Conservation (phyloP, 1,284 basidiomycete genomes). For the Cryptococcus sp. region DNA sequence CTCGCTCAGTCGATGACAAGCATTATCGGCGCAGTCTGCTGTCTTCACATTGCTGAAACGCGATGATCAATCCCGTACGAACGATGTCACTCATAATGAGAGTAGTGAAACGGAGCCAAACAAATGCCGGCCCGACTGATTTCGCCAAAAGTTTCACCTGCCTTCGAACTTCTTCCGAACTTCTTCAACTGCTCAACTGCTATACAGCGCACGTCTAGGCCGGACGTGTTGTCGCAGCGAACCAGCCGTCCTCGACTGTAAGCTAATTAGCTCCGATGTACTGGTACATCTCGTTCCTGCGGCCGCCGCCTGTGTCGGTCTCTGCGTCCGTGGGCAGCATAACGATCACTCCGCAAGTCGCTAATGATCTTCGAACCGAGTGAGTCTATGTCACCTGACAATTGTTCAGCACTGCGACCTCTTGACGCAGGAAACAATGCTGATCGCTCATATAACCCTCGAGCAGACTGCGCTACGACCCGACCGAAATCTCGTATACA, state of each 20-base stretch:
- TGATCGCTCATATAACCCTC: background rate
- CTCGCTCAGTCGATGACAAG: too few relatives aligned
- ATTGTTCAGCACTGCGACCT: background rate
- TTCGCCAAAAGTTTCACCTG: background rate
- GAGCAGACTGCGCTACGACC: conserved; percentile 37
- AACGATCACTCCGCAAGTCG: conserved; percentile 52
- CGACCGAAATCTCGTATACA: conserved; percentile 41
- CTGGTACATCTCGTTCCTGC: conserved; percentile 54
- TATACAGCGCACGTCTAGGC: background rate
- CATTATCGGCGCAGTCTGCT: too few relatives aligned
- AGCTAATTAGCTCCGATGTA: conserved; percentile 36
- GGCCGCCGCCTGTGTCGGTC: conserved; percentile 47
- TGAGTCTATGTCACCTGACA: conserved; percentile 22
- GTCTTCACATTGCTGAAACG: too few relatives aligned
- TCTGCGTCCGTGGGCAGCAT: conserved; percentile 26
- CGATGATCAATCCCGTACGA: too few relatives aligned
- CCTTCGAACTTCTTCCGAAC: background rate
- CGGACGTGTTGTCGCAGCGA: background rate
- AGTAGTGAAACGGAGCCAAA: too few relatives aligned
- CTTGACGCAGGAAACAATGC: background rate
- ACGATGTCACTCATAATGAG: too few relatives aligned
- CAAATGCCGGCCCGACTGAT: background rate
- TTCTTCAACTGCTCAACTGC: background rate
- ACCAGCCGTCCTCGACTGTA: background rate
- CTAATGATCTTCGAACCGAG: conserved; percentile 54